Conservation (phyloP, 768 basidiomycete species). For the Hygrocybe punicea region DNA sequence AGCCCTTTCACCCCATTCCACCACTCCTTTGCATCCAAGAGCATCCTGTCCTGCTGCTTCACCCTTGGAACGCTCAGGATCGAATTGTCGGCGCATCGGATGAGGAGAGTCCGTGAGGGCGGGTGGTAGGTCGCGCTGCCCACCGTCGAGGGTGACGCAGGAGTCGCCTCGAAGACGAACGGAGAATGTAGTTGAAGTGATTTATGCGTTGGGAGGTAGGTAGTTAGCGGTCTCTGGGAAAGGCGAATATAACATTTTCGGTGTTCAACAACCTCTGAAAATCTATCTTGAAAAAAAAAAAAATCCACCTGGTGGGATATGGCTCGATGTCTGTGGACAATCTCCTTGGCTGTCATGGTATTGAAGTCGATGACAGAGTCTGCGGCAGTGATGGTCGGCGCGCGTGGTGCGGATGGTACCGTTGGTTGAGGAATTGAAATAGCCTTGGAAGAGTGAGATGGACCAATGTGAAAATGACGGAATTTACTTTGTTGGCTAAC, state of each 20-base stretch:
- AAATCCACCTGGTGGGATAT: slow-evolving; percentile 62
- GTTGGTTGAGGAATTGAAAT: slow-evolving; percentile 54
- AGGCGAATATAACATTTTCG: no score
- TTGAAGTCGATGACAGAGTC: slow-evolving; percentile 57
- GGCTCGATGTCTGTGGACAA: slow-evolving; percentile 57
- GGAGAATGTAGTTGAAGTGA: slow-evolving; percentile 43
- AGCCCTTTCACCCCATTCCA: slow-evolving; percentile 63
- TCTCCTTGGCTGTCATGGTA: slow-evolving; percentile 51
- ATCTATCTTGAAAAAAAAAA: neutral
- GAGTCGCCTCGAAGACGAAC: slow-evolving; percentile 15
- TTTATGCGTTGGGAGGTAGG: slow-evolving; percentile 32
- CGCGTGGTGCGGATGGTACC: slow-evolving; percentile 40
- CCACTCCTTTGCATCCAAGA: slow-evolving; percentile 62
- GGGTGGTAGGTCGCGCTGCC: slow-evolving; percentile 47
- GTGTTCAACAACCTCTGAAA: neutral
- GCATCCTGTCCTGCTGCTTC: slow-evolving; percentile 57
- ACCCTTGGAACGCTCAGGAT: slow-evolving; percentile 53
- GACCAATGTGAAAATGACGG: neutral
- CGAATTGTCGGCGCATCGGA: slow-evolving; percentile 54
- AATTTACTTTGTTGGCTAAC: slow-evolving; percentile 49
- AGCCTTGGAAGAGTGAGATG: neutral
- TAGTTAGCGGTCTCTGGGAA: slow-evolving; percentile 33
- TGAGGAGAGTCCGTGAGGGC: slow-evolving; percentile 38
- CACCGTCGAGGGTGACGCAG: slow-evolving; percentile 21
- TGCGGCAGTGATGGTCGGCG: slow-evolving; percentile 54